Conservation (phyloP, 1,284 basidiomycete genomes). For the Pseudozyma sp. region DNA sequence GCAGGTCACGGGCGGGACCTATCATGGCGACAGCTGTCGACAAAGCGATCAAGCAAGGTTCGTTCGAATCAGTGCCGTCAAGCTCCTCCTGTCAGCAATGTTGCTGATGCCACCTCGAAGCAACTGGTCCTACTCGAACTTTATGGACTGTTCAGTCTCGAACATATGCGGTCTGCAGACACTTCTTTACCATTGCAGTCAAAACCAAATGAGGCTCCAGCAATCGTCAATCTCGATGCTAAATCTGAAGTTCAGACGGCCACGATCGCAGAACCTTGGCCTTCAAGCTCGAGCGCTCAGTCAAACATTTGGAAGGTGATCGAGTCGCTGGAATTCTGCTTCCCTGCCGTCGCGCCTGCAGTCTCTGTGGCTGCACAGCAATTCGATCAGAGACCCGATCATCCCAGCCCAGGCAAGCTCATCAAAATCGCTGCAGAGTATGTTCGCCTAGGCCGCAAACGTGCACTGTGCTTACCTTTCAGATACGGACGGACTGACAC, state of each 20-base stretch:
- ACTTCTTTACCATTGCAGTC: not conserved
- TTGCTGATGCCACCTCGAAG: not conserved
- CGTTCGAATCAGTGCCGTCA: not conserved
- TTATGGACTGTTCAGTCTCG: no score
- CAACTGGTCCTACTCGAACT: no score
- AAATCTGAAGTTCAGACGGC: not conserved
- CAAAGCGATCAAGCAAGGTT: constrained; percentile 9
- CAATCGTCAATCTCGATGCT: not conserved
- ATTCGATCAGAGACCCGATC: not conserved
- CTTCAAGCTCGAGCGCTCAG: not conserved
- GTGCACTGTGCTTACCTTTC: not conserved
- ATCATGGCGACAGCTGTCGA: not conserved
- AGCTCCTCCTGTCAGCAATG: not conserved
- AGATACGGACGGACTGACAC: constrained; percentile 3
- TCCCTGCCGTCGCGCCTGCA: constrained; percentile 28
- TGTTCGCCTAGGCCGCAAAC: not conserved
- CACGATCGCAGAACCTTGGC: not conserved
- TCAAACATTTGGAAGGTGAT: constrained; percentile 7
- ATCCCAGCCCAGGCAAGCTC: not conserved
- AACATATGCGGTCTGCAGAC: not conserved
- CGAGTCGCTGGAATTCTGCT: constrained; percentile 15
- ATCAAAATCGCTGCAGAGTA: constrained; percentile 18
- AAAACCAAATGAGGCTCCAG: not conserved
- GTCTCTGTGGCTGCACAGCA: constrained; percentile 14
- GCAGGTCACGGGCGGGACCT: constrained; percentile 1